Conservation (phyloP, 371 early-diverging fungal species). For the Zopfochytrium polystomum region DNA sequence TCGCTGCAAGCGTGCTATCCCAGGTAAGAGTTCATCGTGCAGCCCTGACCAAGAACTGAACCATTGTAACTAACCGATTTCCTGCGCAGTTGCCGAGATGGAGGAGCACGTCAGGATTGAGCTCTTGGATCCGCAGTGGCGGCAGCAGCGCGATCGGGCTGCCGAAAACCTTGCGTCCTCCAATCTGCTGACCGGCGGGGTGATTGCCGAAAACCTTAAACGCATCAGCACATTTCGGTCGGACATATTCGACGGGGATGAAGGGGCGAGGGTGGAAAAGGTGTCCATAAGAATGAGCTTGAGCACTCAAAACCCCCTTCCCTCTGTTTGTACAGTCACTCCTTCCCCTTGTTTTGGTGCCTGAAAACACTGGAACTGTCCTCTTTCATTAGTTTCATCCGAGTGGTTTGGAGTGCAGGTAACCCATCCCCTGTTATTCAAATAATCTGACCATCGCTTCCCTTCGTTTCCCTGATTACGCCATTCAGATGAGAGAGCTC, state of each 20-base stretch:
- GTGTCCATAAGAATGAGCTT: conserved; percentile 5
- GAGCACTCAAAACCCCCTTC: neutral
- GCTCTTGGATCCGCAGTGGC: conserved; percentile 90
- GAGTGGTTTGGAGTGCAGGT: too few species aligned
- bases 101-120: conserved; percentile 95
- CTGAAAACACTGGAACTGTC: too few species aligned
- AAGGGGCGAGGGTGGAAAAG: conserved; percentile 41
- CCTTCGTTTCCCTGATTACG: too few species aligned
- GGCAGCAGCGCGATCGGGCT: conserved; percentile 76
- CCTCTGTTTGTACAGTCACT: too few species aligned
- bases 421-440: too few species aligned
- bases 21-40: conserved; percentile 23
- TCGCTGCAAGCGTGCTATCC: conserved; percentile 76
- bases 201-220: conserved; percentile 61
- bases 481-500: too few species aligned
- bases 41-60: neutral
- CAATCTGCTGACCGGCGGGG: conserved; percentile 69
- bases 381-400: too few species aligned
- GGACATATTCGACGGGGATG: conserved; percentile 73
- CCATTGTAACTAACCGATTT: conserved; percentile 58
- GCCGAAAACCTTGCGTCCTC: conserved; percentile 73
- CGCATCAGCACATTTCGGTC: conserved; percentile 57
- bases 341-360: too few species aligned
- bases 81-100: conserved; percentile 83
- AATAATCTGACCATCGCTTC: too few species aligned